Percentiles rank a stretch among this genome's conserved stretches.
Evolutionary conservation across 2,329 filamentous ascomycete species (phyloP).

Genomic region (Cladosporium sp.): DNA sequence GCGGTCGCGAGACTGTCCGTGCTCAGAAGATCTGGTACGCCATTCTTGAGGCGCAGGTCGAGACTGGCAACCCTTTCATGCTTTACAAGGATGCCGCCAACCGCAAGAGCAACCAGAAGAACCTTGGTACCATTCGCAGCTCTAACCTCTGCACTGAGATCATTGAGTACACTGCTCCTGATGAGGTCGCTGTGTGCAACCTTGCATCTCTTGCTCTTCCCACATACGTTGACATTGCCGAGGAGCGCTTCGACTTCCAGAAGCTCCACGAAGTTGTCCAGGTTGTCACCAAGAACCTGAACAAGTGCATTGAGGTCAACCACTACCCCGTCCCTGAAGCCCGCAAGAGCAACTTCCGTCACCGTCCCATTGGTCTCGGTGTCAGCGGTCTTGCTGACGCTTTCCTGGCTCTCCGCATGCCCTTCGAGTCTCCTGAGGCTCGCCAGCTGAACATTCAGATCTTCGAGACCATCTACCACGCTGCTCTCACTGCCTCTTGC

Average conservation of each 20-base stretch:
- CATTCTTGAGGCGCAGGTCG: conserved; percentile 94
- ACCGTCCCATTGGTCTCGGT: conserved; percentile 91
- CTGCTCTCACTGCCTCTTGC: conserved; percentile 80
- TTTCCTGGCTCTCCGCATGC: conserved; percentile 92
- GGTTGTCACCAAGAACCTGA: conserved; percentile 89
- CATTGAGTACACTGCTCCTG: conserved; percentile 91
- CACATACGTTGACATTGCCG: conserved; percentile 80
- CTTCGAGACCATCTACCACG: conserved; percentile 99
- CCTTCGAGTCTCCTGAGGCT: conserved; percentile 94
- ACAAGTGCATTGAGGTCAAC: conserved; percentile 98
- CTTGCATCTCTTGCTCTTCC: conserved; percentile 90
- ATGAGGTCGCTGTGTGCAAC: conserved; percentile 98
- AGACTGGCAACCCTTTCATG: conserved; percentile 99
- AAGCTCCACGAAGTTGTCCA: conserved; percentile 93
- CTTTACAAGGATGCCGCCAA: conserved; percentile 99
- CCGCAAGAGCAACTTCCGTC: conserved; percentile 92
- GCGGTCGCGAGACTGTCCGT: conserved; percentile 85
- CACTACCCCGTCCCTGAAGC: conserved; percentile 97
- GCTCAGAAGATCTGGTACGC: conserved; percentile 99
- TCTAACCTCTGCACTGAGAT: conserved; percentile 99
- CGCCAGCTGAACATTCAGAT: conserved; percentile 95
- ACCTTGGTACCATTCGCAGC: conserved; percentile 94
- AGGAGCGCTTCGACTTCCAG: conserved; percentile 86
- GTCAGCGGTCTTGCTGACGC: conserved; percentile 97
- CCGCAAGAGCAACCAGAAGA: conserved; percentile 99